These are phyloP conservation scores for Cryptococcus sp. DNA, from an alignment of 1,284 basidiomycete species.

Conservation along the genomic window DNA sequence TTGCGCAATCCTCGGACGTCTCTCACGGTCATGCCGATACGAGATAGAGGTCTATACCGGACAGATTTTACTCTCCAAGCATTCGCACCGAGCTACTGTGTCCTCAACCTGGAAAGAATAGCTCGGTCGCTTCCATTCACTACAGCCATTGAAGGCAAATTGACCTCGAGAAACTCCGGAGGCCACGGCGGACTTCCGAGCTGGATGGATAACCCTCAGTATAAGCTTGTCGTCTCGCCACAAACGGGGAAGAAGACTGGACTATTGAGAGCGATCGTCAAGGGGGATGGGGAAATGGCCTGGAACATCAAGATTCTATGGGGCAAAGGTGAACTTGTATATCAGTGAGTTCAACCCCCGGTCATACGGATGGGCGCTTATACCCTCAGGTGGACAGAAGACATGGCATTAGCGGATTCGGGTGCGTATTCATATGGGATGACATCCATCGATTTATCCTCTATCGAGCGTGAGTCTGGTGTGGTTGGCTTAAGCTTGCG, in stretches of 20 bases:
- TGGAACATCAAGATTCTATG: slow-evolving; percentile 71
- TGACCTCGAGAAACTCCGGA: slow-evolving; percentile 70
- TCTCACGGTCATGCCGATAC: slow-evolving; percentile 27
- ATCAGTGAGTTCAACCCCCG: slow-evolving; percentile 56
- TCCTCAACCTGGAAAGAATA: slow-evolving; percentile 26
- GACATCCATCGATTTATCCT: slow-evolving; percentile 54
- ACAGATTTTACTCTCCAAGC: slow-evolving; percentile 41
- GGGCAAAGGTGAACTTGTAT: slow-evolving; percentile 66
- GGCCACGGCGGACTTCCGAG: slow-evolving; percentile 74
- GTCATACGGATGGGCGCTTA: background rate
- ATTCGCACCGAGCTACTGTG: slow-evolving; percentile 19
- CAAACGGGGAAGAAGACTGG: slow-evolving; percentile 36
- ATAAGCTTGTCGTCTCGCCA: slow-evolving; percentile 57
- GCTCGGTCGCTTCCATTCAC: slow-evolving; percentile 28
- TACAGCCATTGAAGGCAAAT: slow-evolving; percentile 53
- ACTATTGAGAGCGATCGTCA: slow-evolving; percentile 54
- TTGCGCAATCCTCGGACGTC: slow-evolving; percentile 19
- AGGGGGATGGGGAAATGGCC: slow-evolving; percentile 63
- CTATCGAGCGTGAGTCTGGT: slow-evolving; percentile 56
- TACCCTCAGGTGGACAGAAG: slow-evolving; percentile 51
- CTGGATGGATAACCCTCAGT: slow-evolving; percentile 89
- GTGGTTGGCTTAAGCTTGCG: background rate
- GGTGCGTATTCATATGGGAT: slow-evolving; percentile 78
- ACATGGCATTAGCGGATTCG: slow-evolving; percentile 66
- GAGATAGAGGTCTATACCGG: slow-evolving; percentile 33